Evolutionary conservation across 2,329 filamentous ascomycete genomes (phyloP), one percentile per base, ranked within the genome.

Genomic region (Botrytis pseudocinerea): DNA sequence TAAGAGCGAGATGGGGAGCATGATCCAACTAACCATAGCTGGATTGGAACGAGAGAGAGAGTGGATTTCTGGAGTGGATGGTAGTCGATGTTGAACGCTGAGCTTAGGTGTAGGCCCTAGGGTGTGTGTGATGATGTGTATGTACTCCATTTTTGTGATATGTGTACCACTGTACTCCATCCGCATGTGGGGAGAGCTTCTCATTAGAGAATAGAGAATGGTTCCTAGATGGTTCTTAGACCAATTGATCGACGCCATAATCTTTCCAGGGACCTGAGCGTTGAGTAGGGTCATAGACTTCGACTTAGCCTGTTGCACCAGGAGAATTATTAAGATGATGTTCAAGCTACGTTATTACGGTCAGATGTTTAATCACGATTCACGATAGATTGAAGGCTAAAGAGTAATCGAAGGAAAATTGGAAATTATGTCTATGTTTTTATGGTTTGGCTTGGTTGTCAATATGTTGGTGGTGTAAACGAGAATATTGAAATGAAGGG

Each of bases 181-280:
- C 48, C 12, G 48, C 18, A 46, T 66, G 64, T 66, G 64, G 64
- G 32, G 64, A 66, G 32, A 40, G 35, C 64, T 66, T 66, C 32
- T 66, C 35, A 51, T 66, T 66, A 40, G 18, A 28, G 14, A 44
- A 51, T 12, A 51, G 46, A 14, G 46, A 51, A 51, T 51, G 48
- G 25, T 54, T 51, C 12, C 1, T 57, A 28, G 51, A 28, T 28
- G 32, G 22, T 38, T 66, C 46, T 66, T n/a, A 40, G 46, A 54
- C 64, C 35, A 54, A 66, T 28, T 28, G 64, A 66, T 66, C 64
- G 25, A 54, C 64, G 20, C 38, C 14, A 54, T 25, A 54, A 66
- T 66, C 46, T 66, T 54, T 54, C 20, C 64, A 40, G 64, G 46
- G 64, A 54, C 64, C 64, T 66, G 64, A 54, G 64, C 64, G 46